phyloP scores from a whole-genome alignment of 257 asterid species.

The Verbena officinalis region DNA sequence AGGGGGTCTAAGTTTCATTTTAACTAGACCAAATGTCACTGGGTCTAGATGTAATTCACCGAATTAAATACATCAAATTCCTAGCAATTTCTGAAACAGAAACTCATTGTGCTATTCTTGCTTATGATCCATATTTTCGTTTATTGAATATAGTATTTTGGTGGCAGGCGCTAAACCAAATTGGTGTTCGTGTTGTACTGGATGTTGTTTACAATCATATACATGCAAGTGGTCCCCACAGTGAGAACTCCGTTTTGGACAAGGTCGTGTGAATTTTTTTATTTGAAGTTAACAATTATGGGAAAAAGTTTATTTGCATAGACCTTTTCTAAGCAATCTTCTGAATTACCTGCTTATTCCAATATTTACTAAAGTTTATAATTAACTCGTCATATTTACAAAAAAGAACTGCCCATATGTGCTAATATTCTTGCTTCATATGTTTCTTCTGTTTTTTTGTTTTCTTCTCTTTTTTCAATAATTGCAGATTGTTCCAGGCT shows the following conservation, averaged over 20 bases:
- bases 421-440: background rate
- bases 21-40: too few species aligned
- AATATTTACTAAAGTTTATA: background rate
- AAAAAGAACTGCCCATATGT: background rate
- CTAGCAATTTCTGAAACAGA: background rate
- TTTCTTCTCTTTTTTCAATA: too few species aligned
- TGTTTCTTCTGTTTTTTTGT: too few species aligned
- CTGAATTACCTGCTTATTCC: background rate
- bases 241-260: conserved; percentile 74
- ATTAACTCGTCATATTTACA: background rate
- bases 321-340: background rate
- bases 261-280: conserved; percentile 55
- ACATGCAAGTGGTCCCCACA: conserved; percentile 81
- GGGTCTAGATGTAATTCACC: too few species aligned
- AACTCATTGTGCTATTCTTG: conserved; percentile 1
- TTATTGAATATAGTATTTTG: conserved; percentile 24
- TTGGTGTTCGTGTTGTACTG: conserved; percentile 82
- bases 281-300: background rate
- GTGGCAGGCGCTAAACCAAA: conserved; percentile 79
- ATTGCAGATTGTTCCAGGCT: conserved; percentile 97
- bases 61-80: too few species aligned
- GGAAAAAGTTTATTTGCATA: background rate
- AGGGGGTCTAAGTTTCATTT: too few species aligned
- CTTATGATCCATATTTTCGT: background rate
- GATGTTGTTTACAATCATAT: conserved; percentile 96